phyloP scores from a whole-genome alignment of 1,284 basidiomycete species.

The Farysia itapuensis region DNA sequence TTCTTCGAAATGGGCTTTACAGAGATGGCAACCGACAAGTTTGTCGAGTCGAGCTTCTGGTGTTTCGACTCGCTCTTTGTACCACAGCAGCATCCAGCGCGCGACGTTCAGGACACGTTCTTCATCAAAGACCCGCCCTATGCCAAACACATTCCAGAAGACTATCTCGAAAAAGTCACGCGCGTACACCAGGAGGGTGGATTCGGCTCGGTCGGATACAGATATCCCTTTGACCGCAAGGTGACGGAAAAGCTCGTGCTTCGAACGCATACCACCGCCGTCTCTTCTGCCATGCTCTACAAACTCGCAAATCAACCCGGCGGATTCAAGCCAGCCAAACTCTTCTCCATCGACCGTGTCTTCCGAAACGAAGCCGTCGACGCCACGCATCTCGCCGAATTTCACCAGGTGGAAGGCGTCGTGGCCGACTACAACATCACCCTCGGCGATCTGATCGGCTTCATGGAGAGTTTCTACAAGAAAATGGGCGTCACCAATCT shows the following conservation, averaged over 20 bases:
- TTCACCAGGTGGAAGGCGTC: constrained; percentile 99
- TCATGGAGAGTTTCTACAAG: constrained; percentile 73
- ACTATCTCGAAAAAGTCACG: constrained; percentile 87
- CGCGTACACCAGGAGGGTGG: constrained; percentile 86
- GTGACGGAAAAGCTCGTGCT: constrained; percentile 90
- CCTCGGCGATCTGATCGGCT: constrained; percentile 91
- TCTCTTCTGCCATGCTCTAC: constrained; percentile 92
- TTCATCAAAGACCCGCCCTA: constrained; percentile 90
- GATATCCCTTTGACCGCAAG: constrained; percentile 90
- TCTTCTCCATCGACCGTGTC: constrained; percentile 97
- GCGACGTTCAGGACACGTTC: constrained; percentile 98
- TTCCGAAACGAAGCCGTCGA: constrained; percentile 99
- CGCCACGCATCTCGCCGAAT: constrained; percentile 98
- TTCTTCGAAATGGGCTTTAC: constrained; percentile 99
- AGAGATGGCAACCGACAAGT: constrained; percentile 98
- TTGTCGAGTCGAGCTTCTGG: constrained; percentile 99
- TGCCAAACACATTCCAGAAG: constrained; percentile 75
- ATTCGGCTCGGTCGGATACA: constrained; percentile 93
- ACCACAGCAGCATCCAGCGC: constrained; percentile 96
- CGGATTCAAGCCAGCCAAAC: constrained; percentile 91
- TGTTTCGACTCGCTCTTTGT: constrained; percentile 98
- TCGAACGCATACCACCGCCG: constrained; percentile 95
- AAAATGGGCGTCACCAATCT: constrained; percentile 95
- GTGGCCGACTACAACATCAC: constrained; percentile 93
- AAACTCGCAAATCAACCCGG: constrained; percentile 67